Evolutionary conservation across 257 asterid genomes (phyloP).

Genomic region (Lithospermum erythrorhizon): DNA sequence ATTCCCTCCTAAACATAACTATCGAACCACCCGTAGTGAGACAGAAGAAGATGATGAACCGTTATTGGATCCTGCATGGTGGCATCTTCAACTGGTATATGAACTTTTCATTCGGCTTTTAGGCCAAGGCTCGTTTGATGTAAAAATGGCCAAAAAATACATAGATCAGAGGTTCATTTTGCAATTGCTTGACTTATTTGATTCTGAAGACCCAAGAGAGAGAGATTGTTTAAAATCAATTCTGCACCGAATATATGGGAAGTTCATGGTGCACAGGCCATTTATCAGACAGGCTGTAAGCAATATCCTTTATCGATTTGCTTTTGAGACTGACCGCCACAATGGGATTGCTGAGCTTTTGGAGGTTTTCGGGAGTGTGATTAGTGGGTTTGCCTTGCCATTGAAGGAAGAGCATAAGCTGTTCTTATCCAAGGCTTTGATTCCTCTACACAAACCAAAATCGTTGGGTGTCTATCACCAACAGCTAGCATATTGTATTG

Average conservation of each 20-base stretch:
- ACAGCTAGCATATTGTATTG: slow-evolving; percentile 19
- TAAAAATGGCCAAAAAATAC: too few species aligned
- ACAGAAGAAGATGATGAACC: too few species aligned
- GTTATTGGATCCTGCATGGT: too few species aligned
- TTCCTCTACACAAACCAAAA: slow-evolving; percentile 27
- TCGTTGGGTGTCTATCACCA: slow-evolving; percentile 16
- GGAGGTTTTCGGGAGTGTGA: slow-evolving; percentile 25
- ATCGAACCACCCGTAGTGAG: too few species aligned
- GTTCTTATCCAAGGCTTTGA: slow-evolving; percentile 20
- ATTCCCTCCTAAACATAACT: too few species aligned
- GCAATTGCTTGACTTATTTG: slow-evolving; percentile 25
- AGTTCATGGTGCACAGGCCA: slow-evolving; percentile 27
- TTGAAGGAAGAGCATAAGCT: slow-evolving; percentile 27
- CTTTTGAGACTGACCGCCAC: slow-evolving; percentile 24
- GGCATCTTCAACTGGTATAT: too few species aligned
- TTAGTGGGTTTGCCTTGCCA: slow-evolving; percentile 26
- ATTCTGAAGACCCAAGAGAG: slow-evolving; percentile 22
- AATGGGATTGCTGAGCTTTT: slow-evolving; percentile 21
- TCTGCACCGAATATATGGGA: slow-evolving; percentile 23
- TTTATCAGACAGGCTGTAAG: slow-evolving; percentile 19
- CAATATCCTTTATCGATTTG: slow-evolving; percentile 20
- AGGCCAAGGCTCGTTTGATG: too few species aligned
- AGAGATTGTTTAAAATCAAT: slow-evolving; percentile 22
- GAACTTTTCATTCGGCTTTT: too few species aligned
- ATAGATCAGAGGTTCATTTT: too few species aligned